Evolutionary conservation across 306 rosid species (phyloP).

Genomic region (Benincasa hispida): DNA sequence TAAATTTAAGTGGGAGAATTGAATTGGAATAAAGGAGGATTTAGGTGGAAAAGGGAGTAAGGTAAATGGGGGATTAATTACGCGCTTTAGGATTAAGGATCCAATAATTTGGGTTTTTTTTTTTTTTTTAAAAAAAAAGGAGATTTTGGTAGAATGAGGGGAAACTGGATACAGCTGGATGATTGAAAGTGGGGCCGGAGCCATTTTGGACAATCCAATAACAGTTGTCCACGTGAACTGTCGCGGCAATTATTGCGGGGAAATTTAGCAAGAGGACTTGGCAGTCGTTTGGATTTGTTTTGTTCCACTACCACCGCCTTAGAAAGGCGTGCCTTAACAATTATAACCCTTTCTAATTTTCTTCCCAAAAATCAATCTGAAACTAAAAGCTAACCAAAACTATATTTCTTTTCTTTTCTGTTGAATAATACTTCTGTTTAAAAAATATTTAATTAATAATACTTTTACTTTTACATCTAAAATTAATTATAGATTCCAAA

Average conservation of each 20-base stretch:
- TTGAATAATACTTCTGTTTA: no score
- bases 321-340: neutral
- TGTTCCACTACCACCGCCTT: neutral
- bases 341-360: neutral
- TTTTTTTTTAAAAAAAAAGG: no score
- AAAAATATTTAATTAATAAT: no score
- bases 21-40: neutral
- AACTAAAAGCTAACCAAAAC: no score
- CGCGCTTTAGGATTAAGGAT: neutral
- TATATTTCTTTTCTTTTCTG: no score
- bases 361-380: neutral
- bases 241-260: slow-evolving; percentile 16
- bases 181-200: slow-evolving; percentile 13
- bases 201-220: slow-evolving; percentile 18
- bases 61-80: neutral
- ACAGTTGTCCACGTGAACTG: slow-evolving; percentile 20
- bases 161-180: slow-evolving; percentile 33
- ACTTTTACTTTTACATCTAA: no score
- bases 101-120: neutral
- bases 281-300: neutral
- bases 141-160: neutral
- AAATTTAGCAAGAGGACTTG: neutral
- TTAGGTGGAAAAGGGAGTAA: neutral
- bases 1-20: neutral
- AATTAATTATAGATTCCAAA: no score